Conservation (phyloP, 495 filamentous ascomycete species). For the Immersiella caudata region DNA sequence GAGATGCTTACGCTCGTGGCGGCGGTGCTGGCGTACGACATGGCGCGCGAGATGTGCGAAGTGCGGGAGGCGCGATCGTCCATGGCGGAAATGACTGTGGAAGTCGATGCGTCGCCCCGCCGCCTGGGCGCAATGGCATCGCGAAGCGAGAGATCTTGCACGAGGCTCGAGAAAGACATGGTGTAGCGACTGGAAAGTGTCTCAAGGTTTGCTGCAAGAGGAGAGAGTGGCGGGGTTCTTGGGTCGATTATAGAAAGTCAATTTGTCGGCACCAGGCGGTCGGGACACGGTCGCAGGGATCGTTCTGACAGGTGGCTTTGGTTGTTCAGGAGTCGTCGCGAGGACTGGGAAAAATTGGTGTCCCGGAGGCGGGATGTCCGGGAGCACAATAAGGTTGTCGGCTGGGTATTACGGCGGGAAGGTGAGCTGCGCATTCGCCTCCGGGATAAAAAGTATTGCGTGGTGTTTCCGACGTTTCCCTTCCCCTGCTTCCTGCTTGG, state of each 20-base stretch:
- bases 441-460: not conserved
- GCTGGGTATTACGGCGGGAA: not conserved
- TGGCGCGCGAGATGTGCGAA: slow-evolving; percentile 73
- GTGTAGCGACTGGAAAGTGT: slow-evolving; percentile 16
- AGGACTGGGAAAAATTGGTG: not conserved
- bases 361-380: not conserved
- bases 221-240: not conserved
- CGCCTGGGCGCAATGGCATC: slow-evolving; percentile 50
- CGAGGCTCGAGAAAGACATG: slow-evolving; percentile 92
- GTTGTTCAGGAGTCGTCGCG: not conserved
- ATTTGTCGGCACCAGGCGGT: slow-evolving; percentile 1
- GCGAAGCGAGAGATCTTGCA: slow-evolving; percentile 79
- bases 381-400: not conserved
- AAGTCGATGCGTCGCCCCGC: slow-evolving; percentile 45
- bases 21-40: slow-evolving; percentile 81
- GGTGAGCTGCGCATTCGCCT: not conserved
- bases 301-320: not conserved
- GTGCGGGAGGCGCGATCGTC: slow-evolving; percentile 57
- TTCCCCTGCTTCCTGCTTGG: slow-evolving; percentile 15
- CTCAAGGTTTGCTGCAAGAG: not conserved
- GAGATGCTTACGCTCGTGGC: slow-evolving; percentile 94
- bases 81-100: slow-evolving; percentile 45
- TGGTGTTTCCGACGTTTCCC: not conserved
- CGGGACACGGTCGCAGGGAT: slow-evolving; percentile 4
- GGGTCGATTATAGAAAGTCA: not conserved